Evolutionary conservation across 2,329 filamentous ascomycete species (phyloP), one percentile per base, ranked within the genome.

Genomic region (Colletotrichum sp.): DNA sequence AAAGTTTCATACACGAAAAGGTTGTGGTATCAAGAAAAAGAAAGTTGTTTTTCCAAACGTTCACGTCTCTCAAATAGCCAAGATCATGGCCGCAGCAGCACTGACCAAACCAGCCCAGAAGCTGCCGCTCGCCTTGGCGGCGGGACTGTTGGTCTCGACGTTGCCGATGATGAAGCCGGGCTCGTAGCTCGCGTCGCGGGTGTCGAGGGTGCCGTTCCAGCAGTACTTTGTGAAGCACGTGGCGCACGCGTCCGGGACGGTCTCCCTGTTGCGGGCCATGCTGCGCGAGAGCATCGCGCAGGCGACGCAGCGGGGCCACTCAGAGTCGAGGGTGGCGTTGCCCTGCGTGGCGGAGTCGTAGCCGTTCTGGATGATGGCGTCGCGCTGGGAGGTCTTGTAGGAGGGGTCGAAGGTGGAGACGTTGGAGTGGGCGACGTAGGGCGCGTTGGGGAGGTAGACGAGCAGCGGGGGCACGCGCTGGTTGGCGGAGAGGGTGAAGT

Each of bases 371-470:
- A 99, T 95, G 81, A 98, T 94, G 77, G 90, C 90, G 82, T 98
- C 92, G 77, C 96, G 94, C 85, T 95, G 85, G 1, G 82, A 84
- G 79, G 91, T 85, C 43, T 90, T 88, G 88, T 96, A 95, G 55
- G 85, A 84, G 48, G 92, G 87, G 76, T 92, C 88, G 83, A 94
- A 96, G 65, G 96, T 98, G 3, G 93, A 94, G 8, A 94, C 90
- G 87, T 99, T 99, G 83, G 93, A 94, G 78, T 89, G 85, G 82
- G 90, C 91, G 63, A 93, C 90, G 85, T 98, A 98, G 2, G 96
- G 96, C 26, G 93, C 89, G 82, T 96, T 97, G 76, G 97, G 95
- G 61, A 99, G 84, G 86, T 99, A 99, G 78, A 98, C 94, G 77
- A 98, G 87, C 2, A 98, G 85, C 0, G 96, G 95, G 0, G 90